These are phyloP conservation scores for Agaricus bisporus DNA, from an alignment of 768 basidiomycete genomes.

Conservation along the genomic window DNA sequence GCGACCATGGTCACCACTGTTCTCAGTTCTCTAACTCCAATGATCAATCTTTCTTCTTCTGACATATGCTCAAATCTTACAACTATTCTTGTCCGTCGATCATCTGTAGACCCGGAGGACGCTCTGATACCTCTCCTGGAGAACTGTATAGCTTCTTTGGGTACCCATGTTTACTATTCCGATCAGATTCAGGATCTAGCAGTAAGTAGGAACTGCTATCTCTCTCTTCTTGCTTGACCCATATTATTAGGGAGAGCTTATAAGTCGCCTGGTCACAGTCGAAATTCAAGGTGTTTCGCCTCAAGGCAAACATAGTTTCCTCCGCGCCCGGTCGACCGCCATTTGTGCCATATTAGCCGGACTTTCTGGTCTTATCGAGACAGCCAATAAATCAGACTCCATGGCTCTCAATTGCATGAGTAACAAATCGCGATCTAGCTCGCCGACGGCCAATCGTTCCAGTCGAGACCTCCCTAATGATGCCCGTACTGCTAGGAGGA, in stretches of 20 bases:
- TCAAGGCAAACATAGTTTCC: conserved; percentile 24
- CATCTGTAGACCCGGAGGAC: conserved; percentile 57
- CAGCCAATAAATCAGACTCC: conserved; percentile 46
- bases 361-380: conserved; percentile 62
- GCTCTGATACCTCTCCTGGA: conserved; percentile 61
- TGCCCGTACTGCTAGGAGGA: conserved; percentile 47
- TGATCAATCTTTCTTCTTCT: conserved; percentile 87
- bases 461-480: conserved; percentile 21
- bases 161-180: conserved; percentile 90
- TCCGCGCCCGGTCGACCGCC: conserved; percentile 49
- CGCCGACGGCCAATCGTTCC: conserved; percentile 20
- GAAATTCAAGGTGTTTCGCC: conserved; percentile 57
- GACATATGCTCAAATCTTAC: conserved; percentile 81
- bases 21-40: conserved; percentile 73
- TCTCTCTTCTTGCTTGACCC: neutral
- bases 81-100: conserved; percentile 64
- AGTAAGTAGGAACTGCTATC: conserved; percentile 23
- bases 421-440: conserved; percentile 13
- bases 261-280: conserved; percentile 64
- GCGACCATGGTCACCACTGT: conserved; percentile 78
- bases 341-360: conserved; percentile 66
- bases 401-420: conserved; percentile 9
- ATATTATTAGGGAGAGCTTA: conserved; percentile 57
- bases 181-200: conserved; percentile 94
- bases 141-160: conserved; percentile 75